Base-by-base conservation (phyloP, 305 asterid species). In the Fraxinus greggii region DNA sequence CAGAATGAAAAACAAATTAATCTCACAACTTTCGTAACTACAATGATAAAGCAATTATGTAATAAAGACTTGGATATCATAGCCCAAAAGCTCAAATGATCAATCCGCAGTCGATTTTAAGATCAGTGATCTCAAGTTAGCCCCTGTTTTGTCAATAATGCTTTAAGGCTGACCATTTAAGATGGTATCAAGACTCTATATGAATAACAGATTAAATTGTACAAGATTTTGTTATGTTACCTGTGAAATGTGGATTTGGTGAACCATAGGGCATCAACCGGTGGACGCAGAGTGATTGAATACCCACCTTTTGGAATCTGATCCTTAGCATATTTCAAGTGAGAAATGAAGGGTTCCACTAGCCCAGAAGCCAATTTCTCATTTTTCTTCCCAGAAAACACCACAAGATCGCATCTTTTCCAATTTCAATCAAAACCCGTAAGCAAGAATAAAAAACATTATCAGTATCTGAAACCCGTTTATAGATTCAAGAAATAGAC, bases 311-410 rank as follows among this genome's bases (percentile, higher is more conserved):
- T 94, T 0, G 88, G 85, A 86, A 94, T 92, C 89, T 92, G 92
- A 88, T 94, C 97, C 87, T 91, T 91, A 0, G 97, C 97, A 89
- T 88, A 94, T 80, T 90, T 89, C 93, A 92, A 83, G 90, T 94
- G 98, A 85, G 97, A 87, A 81, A 92, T 32, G 83, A 94, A 92
- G 59, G 98, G 97, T 36, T 94, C 98, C 86, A 94, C 93, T 23
- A 94, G 90, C 83, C 98, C 98, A 82, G 98, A 91, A 51, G 97
- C 95, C 79, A 94, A 33, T 83, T 94, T 94, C 94, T 94, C 97
- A 83, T 72, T 90, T 78, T 77, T 91, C 81, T 91, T 88, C 81
- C 94, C 98, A 81, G 88, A 90, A 88, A 94, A 87, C 87, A 94
- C 93, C 81, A 94, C 87, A 72, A 93, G 95, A 90, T 93, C 98